These are phyloP conservation scores for Cotoneaster glaucophyllus DNA, from an alignment of 306 rosid genomes.

Conservation along the genomic window DNA sequence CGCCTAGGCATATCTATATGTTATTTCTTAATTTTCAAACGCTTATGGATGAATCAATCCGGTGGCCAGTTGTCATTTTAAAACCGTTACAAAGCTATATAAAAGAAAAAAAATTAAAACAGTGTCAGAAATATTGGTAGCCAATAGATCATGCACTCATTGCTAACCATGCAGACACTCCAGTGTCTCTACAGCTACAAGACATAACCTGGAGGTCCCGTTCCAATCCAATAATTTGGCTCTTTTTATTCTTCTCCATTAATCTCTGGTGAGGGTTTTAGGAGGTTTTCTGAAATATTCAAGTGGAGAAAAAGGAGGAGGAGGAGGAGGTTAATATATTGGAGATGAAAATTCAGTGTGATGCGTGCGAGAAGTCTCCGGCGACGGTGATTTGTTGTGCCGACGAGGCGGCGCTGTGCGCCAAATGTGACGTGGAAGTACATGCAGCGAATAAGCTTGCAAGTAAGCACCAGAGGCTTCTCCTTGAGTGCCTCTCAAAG, in stretches of 20 bases:
- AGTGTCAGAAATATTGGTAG: too few relatives aligned
- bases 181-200: conserved; percentile 32
- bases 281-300: background rate
- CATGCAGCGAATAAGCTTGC: conserved; percentile 99
- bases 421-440: conserved; percentile 86
- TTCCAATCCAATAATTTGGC: conserved; percentile 3
- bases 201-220: background rate
- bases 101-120: too few relatives aligned
- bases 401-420: conserved; percentile 93
- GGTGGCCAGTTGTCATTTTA: too few relatives aligned
- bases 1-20: too few relatives aligned
- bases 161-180: background rate
- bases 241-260: conserved; percentile 26
- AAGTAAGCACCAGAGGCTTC: conserved; percentile 95
- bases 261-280: background rate
- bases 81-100: too few relatives aligned
- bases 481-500: conserved; percentile 57
- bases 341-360: conserved; percentile 92
- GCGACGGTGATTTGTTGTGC: conserved; percentile 95
- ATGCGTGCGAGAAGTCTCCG: conserved; percentile 93
- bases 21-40: too few relatives aligned
- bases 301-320: background rate
- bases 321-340: background rate
- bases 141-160: too few relatives aligned
- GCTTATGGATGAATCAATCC: too few relatives aligned